These are phyloP conservation scores for Mycena citricolor DNA, from an alignment of 1,284 basidiomycete genomes.

Conservation along the genomic window DNA sequence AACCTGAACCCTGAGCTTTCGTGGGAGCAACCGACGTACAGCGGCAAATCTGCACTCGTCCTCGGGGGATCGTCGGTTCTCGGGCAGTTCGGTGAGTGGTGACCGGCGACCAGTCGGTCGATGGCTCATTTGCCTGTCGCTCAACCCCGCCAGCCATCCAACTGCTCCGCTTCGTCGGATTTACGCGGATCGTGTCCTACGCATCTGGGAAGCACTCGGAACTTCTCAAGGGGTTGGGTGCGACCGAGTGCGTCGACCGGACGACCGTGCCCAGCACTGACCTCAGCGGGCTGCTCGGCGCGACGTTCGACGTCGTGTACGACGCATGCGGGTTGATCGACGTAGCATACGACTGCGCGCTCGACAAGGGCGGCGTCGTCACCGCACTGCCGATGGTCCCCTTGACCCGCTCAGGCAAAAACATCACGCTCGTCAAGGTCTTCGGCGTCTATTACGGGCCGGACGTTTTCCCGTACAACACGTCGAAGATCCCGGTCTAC, in stretches of 20 bases:
- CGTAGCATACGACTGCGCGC: constrained; percentile 1
- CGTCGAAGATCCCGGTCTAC: background rate
- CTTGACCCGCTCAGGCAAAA: background rate
- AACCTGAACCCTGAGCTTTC: constrained; percentile 19
- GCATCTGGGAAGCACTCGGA: constrained; percentile 8
- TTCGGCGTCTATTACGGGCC: background rate
- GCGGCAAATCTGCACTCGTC: constrained; percentile 2
- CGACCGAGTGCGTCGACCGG: constrained; percentile 10
- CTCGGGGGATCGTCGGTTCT: constrained; percentile 2
- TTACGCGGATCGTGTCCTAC: constrained; percentile 6
- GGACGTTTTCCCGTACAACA: background rate
- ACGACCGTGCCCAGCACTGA: background rate
- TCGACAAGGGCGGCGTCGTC: background rate
- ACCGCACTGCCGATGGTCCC: background rate
- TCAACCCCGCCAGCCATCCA: constrained; percentile 5
- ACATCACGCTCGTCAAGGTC: background rate
- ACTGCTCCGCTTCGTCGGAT: constrained; percentile 4
- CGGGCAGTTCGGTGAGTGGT: constrained; percentile 4
- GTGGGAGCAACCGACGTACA: constrained; percentile 14
- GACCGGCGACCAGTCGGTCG: too few species aligned
- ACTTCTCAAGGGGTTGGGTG: constrained; percentile 8
- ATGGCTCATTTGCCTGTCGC: too few species aligned
- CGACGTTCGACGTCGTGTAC: background rate
- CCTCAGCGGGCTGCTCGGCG: background rate
- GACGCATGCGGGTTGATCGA: too few species aligned